Percentiles rank a stretch among this genome's conserved stretches.
Conservation (phyloP, 768 basidiomycete species). For the Tylopilus cervinicoccineus region DNA sequence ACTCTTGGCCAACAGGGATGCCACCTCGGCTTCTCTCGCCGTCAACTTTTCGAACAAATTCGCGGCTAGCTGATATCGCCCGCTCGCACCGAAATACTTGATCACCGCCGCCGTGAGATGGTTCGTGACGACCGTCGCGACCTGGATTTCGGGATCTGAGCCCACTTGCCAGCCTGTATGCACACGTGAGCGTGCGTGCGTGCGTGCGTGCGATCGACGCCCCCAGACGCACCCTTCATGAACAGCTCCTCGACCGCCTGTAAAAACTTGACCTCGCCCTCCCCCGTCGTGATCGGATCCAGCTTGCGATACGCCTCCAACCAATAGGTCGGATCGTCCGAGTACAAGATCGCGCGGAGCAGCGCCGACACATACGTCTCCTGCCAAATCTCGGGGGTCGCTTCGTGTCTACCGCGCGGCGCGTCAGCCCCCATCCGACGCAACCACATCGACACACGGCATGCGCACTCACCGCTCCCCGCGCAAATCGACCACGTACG, state of each 20-base stretch:
- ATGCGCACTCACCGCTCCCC: conserved; percentile 88
- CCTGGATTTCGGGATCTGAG: conserved; percentile 97
- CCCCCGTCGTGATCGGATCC: conserved; percentile 87
- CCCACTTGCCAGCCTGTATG: conserved; percentile 92
- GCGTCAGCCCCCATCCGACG: not conserved
- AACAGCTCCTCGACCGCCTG: conserved; percentile 89
- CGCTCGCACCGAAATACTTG: conserved; percentile 96
- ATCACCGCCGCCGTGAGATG: conserved; percentile 92
- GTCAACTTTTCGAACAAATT: conserved; percentile 92
- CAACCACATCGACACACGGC: no score
- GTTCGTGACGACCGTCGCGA: conserved; percentile 94
- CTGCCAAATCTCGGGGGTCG: conserved; percentile 91
- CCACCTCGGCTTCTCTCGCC: conserved; percentile 85
- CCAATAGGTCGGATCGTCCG: conserved; percentile 89
- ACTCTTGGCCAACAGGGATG: conserved; percentile 78
- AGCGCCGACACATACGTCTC: conserved; percentile 95
- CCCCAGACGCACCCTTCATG: conserved; percentile 56
- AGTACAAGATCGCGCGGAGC: conserved; percentile 88
- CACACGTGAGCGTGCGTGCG: not conserved
- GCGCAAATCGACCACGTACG: conserved; percentile 89
- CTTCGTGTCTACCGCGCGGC: conserved; percentile 65
- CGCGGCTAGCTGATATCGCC: conserved; percentile 79
- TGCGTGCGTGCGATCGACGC: no score
- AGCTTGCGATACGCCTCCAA: conserved; percentile 93
- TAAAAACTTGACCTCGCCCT: conserved; percentile 87